phyloP scores from a whole-genome alignment of 129 eudicot species.

The Solidago caesia region DNA sequence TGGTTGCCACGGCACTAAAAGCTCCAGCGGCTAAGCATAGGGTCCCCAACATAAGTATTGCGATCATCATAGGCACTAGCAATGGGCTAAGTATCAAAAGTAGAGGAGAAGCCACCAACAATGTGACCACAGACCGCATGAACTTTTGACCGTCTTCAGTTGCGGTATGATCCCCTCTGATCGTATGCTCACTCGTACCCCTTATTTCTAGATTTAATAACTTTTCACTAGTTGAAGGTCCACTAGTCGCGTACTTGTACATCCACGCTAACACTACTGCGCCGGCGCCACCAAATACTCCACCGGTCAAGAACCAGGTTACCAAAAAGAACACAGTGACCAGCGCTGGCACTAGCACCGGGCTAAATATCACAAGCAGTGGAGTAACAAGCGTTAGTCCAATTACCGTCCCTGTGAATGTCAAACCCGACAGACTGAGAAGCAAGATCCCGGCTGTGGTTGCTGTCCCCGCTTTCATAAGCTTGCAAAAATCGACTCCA shows the following conservation, averaged over 20 bases:
- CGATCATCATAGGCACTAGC: constrained; percentile 50
- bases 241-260: background rate
- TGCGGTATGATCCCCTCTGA: too few relatives aligned
- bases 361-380: constrained; percentile 2
- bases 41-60: constrained; percentile 29
- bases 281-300: background rate
- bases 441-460: constrained; percentile 61
- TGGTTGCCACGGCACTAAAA: constrained; percentile 56
- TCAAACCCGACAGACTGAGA: constrained; percentile 56
- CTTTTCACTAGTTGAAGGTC: too few relatives aligned
- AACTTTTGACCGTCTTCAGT: too few relatives aligned
- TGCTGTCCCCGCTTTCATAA: constrained; percentile 13
- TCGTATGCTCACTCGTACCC: too few relatives aligned
- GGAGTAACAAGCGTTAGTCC: constrained; percentile 34
- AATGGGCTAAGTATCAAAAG: constrained; percentile 67
- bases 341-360: constrained; percentile 2
- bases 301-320: background rate
- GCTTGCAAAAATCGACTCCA: too few relatives aligned
- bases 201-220: too few relatives aligned
- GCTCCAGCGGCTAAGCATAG: constrained; percentile 69
- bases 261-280: background rate
- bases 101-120: constrained; percentile 49
- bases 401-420: constrained; percentile 59
- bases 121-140: too few relatives aligned
- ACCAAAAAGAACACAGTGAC: background rate